These are phyloP conservation scores for Cupressus sempervirens DNA, from an alignment of 75 land plant genomes.

Conservation along the genomic window DNA sequence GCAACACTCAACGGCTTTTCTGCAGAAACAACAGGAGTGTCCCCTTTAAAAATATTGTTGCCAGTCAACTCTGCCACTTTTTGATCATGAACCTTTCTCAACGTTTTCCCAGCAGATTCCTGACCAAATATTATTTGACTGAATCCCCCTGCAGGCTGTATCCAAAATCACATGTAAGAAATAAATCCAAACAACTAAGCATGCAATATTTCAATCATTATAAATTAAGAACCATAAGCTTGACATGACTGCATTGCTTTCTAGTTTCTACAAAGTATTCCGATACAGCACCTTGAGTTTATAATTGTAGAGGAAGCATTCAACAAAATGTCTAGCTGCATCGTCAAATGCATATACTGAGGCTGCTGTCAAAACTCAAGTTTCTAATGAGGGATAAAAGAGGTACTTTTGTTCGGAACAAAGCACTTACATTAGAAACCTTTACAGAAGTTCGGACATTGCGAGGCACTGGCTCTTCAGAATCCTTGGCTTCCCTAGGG, in stretches of 20 bases:
- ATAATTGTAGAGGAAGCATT: background rate
- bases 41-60: conserved; percentile 64
- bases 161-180: background rate
- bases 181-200: background rate
- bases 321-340: conserved; percentile 9
- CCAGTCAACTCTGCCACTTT: conserved; percentile 78
- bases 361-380: background rate
- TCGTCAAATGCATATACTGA: background rate
- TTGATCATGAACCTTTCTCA: conserved; percentile 64
- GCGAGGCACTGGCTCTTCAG: conserved; percentile 46
- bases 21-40: conserved; percentile 40
- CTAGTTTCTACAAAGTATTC: background rate
- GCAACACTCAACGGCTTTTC: conserved; percentile 64
- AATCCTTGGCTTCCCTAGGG: conserved; percentile 27
- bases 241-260: background rate
- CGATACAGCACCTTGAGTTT: background rate
- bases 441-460: conserved; percentile 71
- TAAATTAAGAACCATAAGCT: background rate
- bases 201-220: background rate
- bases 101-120: conserved; percentile 38
- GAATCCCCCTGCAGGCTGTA: conserved; percentile 53
- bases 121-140: conserved; percentile 56
- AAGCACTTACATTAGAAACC: conserved; percentile 75
- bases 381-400: background rate
- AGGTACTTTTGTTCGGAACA: background rate